Base-by-base conservation (phyloP, 2,329 filamentous ascomycete species). In the Fusarium veterinarium region DNA sequence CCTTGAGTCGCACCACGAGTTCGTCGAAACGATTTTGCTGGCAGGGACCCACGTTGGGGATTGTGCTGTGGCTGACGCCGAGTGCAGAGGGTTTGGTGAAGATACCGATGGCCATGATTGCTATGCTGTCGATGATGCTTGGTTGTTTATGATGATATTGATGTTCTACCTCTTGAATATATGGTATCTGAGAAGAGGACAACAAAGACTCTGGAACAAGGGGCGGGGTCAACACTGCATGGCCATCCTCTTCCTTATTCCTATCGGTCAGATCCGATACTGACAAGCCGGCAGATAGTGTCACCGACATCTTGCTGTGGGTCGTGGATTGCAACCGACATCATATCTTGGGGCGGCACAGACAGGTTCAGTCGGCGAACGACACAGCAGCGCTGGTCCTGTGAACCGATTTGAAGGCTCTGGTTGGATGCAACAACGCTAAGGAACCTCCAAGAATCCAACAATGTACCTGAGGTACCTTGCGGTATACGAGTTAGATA, bases 1-100 rank as follows among this genome's bases (percentile, higher is more conserved):
- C 84, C 77, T 92, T 95, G 75, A 97, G 89, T n/a, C 90, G 89
- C 65, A 88, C 79, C 61, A 97, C 92, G 49, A 97, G 90, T 59
- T 85, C 81, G 41, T 95, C 89, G 79, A 97, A 96, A 17, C 81
- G 80, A 75, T 88, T 83, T 57, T 77, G 72, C 19, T 81, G 75
- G 42, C 67, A 74, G 35, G 60, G 65, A 13, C 68, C 79, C 56
- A 78, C 71, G 38, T 69, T 74, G 58, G 75, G 72, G 44, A 73
- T 53, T 41, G 53, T 67, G 55, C 53, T 67, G 45, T 76, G 66
- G 48, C 73, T 64, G 19, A 72, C 48, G 40, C 65, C 45, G 37
- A 72, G 31, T n/a, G 68, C 49, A 41, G 55, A 42, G 35, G 73
- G 61, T 63, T 73, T 79, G 41, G 80, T 78, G 60, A 78, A 65